Evolutionary conservation across 2,329 filamentous ascomycete genomes (phyloP).

Genomic region (Nigrograna mackinnonii): DNA sequence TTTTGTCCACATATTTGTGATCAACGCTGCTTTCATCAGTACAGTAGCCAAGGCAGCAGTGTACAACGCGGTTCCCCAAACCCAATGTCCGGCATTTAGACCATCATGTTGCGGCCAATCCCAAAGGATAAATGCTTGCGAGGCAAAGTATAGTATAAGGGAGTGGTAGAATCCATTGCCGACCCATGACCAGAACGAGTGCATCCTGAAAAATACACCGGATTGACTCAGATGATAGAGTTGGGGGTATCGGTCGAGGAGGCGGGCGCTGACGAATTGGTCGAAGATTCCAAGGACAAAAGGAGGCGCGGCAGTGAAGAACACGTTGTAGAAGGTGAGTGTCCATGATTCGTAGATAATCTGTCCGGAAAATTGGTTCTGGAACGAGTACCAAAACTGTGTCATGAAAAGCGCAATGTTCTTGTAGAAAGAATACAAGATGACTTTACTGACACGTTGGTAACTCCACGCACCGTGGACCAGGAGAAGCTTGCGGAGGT

Average conservation of each 20-base stretch:
- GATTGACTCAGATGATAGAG: conserved; percentile 92
- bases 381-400: conserved; percentile 98
- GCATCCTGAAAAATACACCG: conserved; percentile 89
- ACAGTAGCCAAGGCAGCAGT: conserved; percentile 92
- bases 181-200: conserved; percentile 92
- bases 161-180: conserved; percentile 95
- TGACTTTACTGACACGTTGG: conserved; percentile 94
- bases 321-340: conserved; percentile 98
- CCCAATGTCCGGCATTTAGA: conserved; percentile 88
- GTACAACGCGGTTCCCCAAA: conserved; percentile 96
- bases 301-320: conserved; percentile 93
- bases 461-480: conserved; percentile 98
- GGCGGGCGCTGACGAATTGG: conserved; percentile 91
- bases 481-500: conserved; percentile 86
- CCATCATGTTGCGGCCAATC: conserved; percentile 82
- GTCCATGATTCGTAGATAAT: conserved; percentile 99
- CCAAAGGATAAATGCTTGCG: conserved; percentile 77
- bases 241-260: conserved; percentile 94
- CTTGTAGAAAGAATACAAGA: conserved; percentile 99
- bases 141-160: conserved; percentile 85
- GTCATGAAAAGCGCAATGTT: conserved; percentile 99
- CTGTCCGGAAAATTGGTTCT: conserved; percentile 96
- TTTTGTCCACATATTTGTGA: conserved; percentile 99
- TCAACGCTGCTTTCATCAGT: conserved; percentile 88
- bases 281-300: conserved; percentile 96